Conservation (phyloP, 768 basidiomycete species). For the Boletus barrowsii region DNA sequence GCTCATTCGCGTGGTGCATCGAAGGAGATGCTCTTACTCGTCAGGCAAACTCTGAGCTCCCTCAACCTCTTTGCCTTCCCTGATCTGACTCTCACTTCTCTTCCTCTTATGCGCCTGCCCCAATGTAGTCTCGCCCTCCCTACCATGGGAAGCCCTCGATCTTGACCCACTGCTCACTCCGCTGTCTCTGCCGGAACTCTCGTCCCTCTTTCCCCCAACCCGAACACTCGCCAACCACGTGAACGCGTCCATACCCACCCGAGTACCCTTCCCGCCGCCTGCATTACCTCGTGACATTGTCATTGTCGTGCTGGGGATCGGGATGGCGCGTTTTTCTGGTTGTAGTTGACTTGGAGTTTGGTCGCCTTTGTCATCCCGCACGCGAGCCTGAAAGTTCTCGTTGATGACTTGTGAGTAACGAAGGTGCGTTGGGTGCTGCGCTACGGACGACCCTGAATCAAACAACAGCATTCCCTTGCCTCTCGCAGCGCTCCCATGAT, state of each 20-base stretch:
- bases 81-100: constrained; percentile 46
- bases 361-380: constrained; percentile 14
- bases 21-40: constrained; percentile 47
- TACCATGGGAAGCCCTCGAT: constrained; percentile 36
- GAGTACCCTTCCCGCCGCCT: constrained; percentile 46
- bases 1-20: neutral
- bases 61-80: constrained; percentile 33
- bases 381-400: constrained; percentile 11
- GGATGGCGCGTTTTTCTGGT: constrained; percentile 16
- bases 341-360: constrained; percentile 4
- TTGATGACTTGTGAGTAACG: constrained; percentile 22
- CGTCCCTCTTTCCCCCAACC: constrained; percentile 53
- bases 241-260: constrained; percentile 68
- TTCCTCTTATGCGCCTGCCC: constrained; percentile 29
- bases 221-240: constrained; percentile 75
- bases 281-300: constrained; percentile 48
- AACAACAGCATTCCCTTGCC: constrained; percentile 26
- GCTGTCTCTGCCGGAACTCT: constrained; percentile 55
- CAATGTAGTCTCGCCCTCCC: constrained; percentile 8
- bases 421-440: constrained; percentile 32
- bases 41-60: constrained; percentile 60
- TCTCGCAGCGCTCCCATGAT: constrained; percentile 33
- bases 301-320: constrained; percentile 28
- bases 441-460: constrained; percentile 35
- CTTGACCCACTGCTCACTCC: constrained; percentile 42